Base-by-base conservation (phyloP, 2,329 filamentous ascomycete genomes). In the Samsoniella hepiali region DNA sequence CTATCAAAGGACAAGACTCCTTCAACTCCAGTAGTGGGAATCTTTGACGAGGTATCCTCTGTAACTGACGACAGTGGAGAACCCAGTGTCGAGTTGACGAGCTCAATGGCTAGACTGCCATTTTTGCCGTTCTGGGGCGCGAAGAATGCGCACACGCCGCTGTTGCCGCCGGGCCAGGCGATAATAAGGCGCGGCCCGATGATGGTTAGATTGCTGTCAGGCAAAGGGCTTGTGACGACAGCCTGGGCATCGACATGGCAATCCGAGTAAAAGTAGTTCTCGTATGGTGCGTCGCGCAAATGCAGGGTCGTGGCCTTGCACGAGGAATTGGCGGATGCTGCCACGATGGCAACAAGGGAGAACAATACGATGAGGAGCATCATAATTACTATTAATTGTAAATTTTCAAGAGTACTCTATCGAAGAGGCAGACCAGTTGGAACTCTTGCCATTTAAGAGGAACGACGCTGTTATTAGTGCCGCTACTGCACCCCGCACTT, bases 141-240 rank as follows among this genome's bases (percentile, higher is more conserved):
- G 66, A 89, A 89, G 67, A 82, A 87, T 0, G 81, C 75, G 5
- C 80, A 81, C 32, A 83, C 76, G 0, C 87, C 87, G 59, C 85
- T 88, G 68, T 89, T 86, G 2, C 87, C 87, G 9, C 85, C 84
- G 8, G 87, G 86, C 86, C 86, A 89, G 9, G 86, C 87, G 8
- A 84, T 65, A 27, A 87, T 76, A 29, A 89, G 72, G n/a, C 86
- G 78, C 9, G 86, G 85, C 0, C 79, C 77, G 64, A 87, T 83
- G 40, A 85, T 75, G 1, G 75, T 79, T 1, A 87, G 73, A 67
- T 87, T 79, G 63, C 81, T 86, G 17, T 80, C 77, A 1, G 77
- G 68, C 0, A 81, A 71, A 15, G 86, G 86, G 64, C 79, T 87
- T 0, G 85, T 88, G 0, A 89, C 75, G 0, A 89, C 81, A 0